phyloP scores from a whole-genome alignment of 306 rosid genomes.

The Citrullus amarus region DNA sequence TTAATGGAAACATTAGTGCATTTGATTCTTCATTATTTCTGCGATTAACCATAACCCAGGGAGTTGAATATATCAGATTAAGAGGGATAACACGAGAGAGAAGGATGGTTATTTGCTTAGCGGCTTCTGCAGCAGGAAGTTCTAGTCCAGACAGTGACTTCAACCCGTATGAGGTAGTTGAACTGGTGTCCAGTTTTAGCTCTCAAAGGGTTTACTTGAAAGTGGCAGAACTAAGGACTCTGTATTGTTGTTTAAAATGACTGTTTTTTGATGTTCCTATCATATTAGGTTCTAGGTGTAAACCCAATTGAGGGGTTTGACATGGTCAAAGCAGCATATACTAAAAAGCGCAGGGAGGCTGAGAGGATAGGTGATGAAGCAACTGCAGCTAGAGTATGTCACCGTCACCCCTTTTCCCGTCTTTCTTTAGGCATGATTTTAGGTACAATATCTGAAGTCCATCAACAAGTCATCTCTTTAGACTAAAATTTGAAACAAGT shows the following conservation, averaged over 20 bases:
- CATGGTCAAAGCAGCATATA: slow-evolving; percentile 53
- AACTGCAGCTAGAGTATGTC: slow-evolving; percentile 63
- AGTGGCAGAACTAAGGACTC: neutral
- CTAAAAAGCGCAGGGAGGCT: slow-evolving; percentile 58
- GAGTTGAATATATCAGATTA: slow-evolving; percentile 41
- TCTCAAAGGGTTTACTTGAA: neutral
- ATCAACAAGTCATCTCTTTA: neutral
- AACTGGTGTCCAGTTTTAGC: neutral
- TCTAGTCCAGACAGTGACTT: slow-evolving; percentile 56
- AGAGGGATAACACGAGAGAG: slow-evolving; percentile 22
- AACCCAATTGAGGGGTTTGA: slow-evolving; percentile 76
- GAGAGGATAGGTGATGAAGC: slow-evolving; percentile 65
- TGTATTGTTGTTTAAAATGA: neutral
- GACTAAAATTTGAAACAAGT: neutral
- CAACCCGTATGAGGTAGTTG: slow-evolving; percentile 70
- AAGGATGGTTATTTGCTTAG: slow-evolving; percentile 28
- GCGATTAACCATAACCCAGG: neutral
- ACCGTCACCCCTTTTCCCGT: neutral
- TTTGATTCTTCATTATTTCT: slow-evolving; percentile 1
- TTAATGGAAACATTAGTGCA: neutral
- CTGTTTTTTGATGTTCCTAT: slow-evolving; percentile 1
- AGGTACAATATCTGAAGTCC: neutral
- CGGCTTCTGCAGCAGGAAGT: slow-evolving; percentile 90
- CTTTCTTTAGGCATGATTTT: neutral
- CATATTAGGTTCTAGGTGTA: slow-evolving; percentile 68